These are phyloP conservation scores for Teratosphaeria gauchensis DNA, from an alignment of 2,329 filamentous ascomycete species.

Conservation along the genomic window DNA sequence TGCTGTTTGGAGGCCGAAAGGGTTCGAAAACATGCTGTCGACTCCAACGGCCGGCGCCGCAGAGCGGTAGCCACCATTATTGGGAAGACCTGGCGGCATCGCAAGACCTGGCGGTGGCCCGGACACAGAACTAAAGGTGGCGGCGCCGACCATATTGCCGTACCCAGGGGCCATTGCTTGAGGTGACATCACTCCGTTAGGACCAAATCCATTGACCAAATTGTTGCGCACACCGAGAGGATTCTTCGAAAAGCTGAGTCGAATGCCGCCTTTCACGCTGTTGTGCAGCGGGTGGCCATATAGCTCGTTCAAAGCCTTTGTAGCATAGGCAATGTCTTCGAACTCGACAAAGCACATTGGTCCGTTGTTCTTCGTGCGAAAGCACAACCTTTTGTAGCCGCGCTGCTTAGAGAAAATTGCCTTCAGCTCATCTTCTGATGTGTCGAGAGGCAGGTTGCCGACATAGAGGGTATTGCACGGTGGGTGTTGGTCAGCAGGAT, in stretches of 20 bases:
- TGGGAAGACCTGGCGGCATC: slow-evolving; percentile 48
- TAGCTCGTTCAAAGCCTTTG: slow-evolving; percentile 78
- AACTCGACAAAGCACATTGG: slow-evolving; percentile 99
- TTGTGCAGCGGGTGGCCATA: slow-evolving; percentile 84
- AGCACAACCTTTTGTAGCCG: slow-evolving; percentile 90
- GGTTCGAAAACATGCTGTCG: slow-evolving; percentile 22
- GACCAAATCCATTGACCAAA: slow-evolving; percentile 49
- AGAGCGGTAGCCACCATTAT: slow-evolving; percentile 8
- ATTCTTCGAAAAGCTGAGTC: slow-evolving; percentile 95
- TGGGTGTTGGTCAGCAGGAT: slow-evolving; percentile 91
- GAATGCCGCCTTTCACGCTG: slow-evolving; percentile 87
- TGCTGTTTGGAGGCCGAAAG: slow-evolving; percentile 11
- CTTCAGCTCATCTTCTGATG: slow-evolving; percentile 91
- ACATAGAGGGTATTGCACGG: slow-evolving; percentile 98
- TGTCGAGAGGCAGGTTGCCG: slow-evolving; percentile 87
- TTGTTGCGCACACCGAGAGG: slow-evolving; percentile 82
- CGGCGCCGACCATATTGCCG: slow-evolving; percentile 54
- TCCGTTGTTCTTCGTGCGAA: slow-evolving; percentile 87
- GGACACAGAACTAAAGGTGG: slow-evolving; percentile 46
- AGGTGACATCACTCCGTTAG: slow-evolving; percentile 41
- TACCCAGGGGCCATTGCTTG: slow-evolving; percentile 46
- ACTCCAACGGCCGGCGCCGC: slow-evolving; percentile 10
- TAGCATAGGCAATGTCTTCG: slow-evolving; percentile 84
- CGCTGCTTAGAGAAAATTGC: slow-evolving; percentile 85
- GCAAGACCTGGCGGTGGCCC: slow-evolving; percentile 72